These are phyloP conservation scores for Hsuehochloa calcarea DNA, from an alignment of 176 grass and related monocot species.

Conservation along the genomic window DNA sequence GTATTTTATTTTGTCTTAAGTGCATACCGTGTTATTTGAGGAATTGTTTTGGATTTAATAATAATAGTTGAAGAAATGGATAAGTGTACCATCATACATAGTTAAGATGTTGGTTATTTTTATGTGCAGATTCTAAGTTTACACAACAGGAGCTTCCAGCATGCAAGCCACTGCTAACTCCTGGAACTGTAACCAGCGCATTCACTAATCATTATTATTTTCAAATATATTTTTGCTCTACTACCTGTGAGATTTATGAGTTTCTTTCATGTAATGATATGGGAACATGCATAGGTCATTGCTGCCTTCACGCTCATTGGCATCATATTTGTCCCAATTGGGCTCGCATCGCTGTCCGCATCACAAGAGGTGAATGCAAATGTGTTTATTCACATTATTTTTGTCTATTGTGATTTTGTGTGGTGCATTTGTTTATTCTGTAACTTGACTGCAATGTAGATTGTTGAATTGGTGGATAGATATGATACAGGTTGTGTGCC, in stretches of 20 bases:
- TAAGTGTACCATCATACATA: background rate
- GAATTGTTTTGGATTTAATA: background rate
- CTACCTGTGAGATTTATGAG: background rate
- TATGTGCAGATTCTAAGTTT: slow-evolving; percentile 71
- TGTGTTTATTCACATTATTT: background rate
- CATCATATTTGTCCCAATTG: slow-evolving; percentile 73
- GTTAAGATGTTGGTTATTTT: background rate
- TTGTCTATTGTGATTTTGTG: background rate
- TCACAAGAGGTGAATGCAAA: slow-evolving; percentile 48
- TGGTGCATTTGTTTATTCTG: slow-evolving; percentile 1
- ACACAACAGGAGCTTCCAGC: slow-evolving; percentile 93
- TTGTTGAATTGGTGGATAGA: slow-evolving; percentile 66
- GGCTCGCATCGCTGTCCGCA: slow-evolving; percentile 53
- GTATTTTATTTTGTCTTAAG: background rate
- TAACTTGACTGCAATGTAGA: slow-evolving; percentile 46
- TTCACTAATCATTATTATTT: background rate
- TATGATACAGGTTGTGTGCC: slow-evolving; percentile 69
- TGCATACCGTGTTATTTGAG: background rate
- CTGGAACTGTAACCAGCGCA: slow-evolving; percentile 61
- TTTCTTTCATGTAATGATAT: background rate
- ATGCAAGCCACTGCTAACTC: slow-evolving; percentile 90
- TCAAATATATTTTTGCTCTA: background rate
- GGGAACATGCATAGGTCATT: slow-evolving; percentile 51
- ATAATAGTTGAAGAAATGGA: background rate
- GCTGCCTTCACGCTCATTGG: slow-evolving; percentile 56